A percentile compares a stretch with the other conserved stretches of the same genome.
Evolutionary conservation across 768 basidiomycete genomes (phyloP).

Genomic region (Wakefieldia striispora): DNA sequence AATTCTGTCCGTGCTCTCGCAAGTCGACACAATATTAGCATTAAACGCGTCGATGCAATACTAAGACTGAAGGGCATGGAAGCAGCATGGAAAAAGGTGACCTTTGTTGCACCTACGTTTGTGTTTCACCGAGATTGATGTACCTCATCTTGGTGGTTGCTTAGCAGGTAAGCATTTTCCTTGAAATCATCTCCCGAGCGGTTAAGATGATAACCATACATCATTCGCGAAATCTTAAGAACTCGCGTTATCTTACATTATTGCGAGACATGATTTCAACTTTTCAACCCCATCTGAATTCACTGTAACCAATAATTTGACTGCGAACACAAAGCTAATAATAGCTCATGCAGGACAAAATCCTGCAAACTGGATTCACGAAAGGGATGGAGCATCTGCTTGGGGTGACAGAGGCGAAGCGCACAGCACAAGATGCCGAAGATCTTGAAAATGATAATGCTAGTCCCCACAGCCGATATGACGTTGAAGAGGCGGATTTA

Average conservation of each 20-base stretch:
- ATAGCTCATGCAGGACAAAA: slow-evolving; percentile 45
- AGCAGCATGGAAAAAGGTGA: slow-evolving; percentile 66
- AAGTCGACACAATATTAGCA: slow-evolving; percentile 58
- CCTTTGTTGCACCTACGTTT: slow-evolving; percentile 24
- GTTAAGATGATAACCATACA: slow-evolving; percentile 50
- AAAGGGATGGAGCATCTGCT: slow-evolving; percentile 79
- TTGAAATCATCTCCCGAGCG: not conserved
- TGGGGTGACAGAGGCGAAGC: slow-evolving; percentile 43
- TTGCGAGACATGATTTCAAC: slow-evolving; percentile 52
- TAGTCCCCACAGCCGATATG: slow-evolving; percentile 31
- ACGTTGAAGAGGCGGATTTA: slow-evolving; percentile 59
- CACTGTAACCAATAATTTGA: slow-evolving; percentile 8
- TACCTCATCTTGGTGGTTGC: slow-evolving; percentile 2
- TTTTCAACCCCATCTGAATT: slow-evolving; percentile 75
- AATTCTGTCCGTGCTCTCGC: slow-evolving; percentile 63
- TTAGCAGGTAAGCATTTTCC: slow-evolving; percentile 40
- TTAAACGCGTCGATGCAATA: slow-evolving; percentile 82
- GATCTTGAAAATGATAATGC: slow-evolving; percentile 9
- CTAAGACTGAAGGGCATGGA: slow-evolving; percentile 81
- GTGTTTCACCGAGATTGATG: slow-evolving; percentile 10
- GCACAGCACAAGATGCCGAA: slow-evolving; percentile 1
- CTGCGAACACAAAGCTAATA: not conserved
- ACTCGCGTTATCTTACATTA: slow-evolving; percentile 61
- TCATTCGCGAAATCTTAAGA: slow-evolving; percentile 75
- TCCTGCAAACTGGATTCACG: slow-evolving; percentile 76